These are phyloP conservation scores for Yamadazyma scolyti DNA, from an alignment of 805 yeast genomes.

Conservation along the genomic window DNA sequence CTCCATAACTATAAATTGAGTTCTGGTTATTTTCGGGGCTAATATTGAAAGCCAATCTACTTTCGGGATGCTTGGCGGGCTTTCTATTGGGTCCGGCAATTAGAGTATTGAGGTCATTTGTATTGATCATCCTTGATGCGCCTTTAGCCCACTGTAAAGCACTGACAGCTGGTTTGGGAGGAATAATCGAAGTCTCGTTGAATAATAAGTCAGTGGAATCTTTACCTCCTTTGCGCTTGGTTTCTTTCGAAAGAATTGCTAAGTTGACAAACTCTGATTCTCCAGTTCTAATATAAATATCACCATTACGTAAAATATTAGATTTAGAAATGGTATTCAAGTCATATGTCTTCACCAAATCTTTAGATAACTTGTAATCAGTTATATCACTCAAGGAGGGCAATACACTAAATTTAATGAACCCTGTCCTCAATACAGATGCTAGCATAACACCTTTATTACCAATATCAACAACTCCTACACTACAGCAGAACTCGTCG, in stretches of 20 bases:
- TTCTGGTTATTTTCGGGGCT: slow-evolving; percentile 42
- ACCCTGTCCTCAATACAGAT: slow-evolving; percentile 43
- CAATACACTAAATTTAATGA: slow-evolving; percentile 45
- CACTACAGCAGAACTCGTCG: slow-evolving; percentile 41
- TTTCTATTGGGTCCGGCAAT: slow-evolving; percentile 77
- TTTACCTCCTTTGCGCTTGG: slow-evolving; percentile 13
- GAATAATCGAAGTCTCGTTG: slow-evolving; percentile 63
- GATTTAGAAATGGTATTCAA: slow-evolving; percentile 20
- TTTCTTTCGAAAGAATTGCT: slow-evolving; percentile 17
- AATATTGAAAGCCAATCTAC: slow-evolving; percentile 46
- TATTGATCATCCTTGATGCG: slow-evolving; percentile 50
- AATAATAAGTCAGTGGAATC: slow-evolving; percentile 56
- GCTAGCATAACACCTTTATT: slow-evolving; percentile 47
- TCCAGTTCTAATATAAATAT: slow-evolving; percentile 53
- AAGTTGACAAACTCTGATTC: slow-evolving; percentile 40
- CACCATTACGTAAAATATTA: slow-evolving; percentile 48
- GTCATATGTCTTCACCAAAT: slow-evolving; percentile 18
- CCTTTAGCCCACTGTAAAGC: slow-evolving; percentile 88
- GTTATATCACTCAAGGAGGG: slow-evolving; percentile 64
- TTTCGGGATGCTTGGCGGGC: slow-evolving; percentile 55
- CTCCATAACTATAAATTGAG: slow-evolving; percentile 20
- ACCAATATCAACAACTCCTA: slow-evolving; percentile 49
- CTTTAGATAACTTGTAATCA: slow-evolving; percentile 36
- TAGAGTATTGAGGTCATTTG: slow-evolving; percentile 58
- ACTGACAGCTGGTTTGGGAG: slow-evolving; percentile 76